Percentiles rank a stretch among this genome's conserved stretches.
These are phyloP conservation scores for Pseudozyma thailandica DNA, from an alignment of 1,284 basidiomycete species.

Conservation along the genomic window DNA sequence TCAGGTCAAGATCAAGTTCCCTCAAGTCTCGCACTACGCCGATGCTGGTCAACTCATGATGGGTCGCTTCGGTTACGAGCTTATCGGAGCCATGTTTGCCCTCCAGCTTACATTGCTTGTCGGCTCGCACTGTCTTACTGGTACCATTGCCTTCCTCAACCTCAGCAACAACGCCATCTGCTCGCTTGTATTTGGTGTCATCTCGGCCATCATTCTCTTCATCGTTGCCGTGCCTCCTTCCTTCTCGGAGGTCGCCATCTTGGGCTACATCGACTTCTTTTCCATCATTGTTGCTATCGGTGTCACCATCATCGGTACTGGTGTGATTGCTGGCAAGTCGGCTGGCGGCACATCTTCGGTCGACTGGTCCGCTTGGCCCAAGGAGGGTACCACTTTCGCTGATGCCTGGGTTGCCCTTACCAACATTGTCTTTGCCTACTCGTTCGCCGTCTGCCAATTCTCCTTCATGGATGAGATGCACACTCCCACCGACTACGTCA, in stretches of 20 bases:
- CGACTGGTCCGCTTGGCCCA: slow-evolving; percentile 56
- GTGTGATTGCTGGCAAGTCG: slow-evolving; percentile 34
- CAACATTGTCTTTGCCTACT: slow-evolving; percentile 63
- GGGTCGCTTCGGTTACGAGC: slow-evolving; percentile 52
- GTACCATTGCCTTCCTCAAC: slow-evolving; percentile 55
- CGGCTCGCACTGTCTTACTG: slow-evolving; percentile 62
- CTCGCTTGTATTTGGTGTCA: slow-evolving; percentile 54
- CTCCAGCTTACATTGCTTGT: slow-evolving; percentile 51
- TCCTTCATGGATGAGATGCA: slow-evolving; percentile 62
- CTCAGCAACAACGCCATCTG: slow-evolving; percentile 52
- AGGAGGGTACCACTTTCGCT: slow-evolving; percentile 48
- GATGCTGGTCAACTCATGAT: slow-evolving; percentile 55
- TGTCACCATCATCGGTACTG: slow-evolving; percentile 58
- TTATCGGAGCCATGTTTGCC: slow-evolving; percentile 55
- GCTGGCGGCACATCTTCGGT: slow-evolving; percentile 25
- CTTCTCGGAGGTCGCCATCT: slow-evolving; percentile 58
- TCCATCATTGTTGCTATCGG: slow-evolving; percentile 59
- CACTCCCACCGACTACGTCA: slow-evolving; percentile 57
- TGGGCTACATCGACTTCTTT: slow-evolving; percentile 62
- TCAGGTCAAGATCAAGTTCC: slow-evolving; percentile 54
- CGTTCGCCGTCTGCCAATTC: slow-evolving; percentile 61
- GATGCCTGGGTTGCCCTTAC: slow-evolving; percentile 53
- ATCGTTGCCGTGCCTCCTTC: slow-evolving; percentile 56
- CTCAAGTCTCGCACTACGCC: slow-evolving; percentile 52
- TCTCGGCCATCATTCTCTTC: slow-evolving; percentile 61